phyloP scores from a whole-genome alignment of 805 yeast genomes.

The Vanderwaltozyma yarrowii region DNA sequence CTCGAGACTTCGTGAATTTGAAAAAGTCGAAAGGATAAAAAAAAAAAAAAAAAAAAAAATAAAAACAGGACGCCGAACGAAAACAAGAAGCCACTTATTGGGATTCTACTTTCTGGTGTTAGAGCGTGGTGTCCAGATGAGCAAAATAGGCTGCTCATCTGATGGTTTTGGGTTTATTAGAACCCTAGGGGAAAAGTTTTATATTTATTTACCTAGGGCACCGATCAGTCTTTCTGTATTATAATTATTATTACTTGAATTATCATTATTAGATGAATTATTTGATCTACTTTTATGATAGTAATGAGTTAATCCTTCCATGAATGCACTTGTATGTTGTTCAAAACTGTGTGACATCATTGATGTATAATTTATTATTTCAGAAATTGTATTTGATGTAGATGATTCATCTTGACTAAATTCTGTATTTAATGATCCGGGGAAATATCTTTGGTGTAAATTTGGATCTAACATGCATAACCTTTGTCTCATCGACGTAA shows the following conservation, averaged over 20 bases:
- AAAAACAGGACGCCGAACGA: no score
- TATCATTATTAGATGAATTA: not conserved
- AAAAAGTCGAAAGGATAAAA: no score
- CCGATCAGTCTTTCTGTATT: slow-evolving; percentile 3
- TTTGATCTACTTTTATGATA: slow-evolving; percentile 5
- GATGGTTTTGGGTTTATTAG: no score
- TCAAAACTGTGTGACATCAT: slow-evolving; percentile 9
- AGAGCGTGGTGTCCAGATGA: no score
- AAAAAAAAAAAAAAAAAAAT: no score
- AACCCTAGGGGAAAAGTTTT: no score
- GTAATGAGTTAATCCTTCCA: slow-evolving; percentile 13
- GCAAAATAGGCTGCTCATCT: no score
- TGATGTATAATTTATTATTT: slow-evolving; percentile 8
- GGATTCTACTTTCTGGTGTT: no score
- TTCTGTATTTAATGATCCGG: not conserved
- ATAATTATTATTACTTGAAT: slow-evolving; percentile 1
- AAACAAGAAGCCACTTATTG: no score
- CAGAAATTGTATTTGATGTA: slow-evolving; percentile 4
- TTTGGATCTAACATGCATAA: slow-evolving; percentile 13
- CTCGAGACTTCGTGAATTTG: no score
- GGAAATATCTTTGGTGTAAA: slow-evolving; percentile 7
- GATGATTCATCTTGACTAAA: slow-evolving; percentile 13
- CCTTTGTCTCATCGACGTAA: slow-evolving; percentile 17
- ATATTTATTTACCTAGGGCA: slow-evolving; percentile 1
- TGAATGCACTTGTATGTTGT: slow-evolving; percentile 13